Conservation (phyloP, 805 yeast genomes). For the Blastobotrys attinorum region DNA sequence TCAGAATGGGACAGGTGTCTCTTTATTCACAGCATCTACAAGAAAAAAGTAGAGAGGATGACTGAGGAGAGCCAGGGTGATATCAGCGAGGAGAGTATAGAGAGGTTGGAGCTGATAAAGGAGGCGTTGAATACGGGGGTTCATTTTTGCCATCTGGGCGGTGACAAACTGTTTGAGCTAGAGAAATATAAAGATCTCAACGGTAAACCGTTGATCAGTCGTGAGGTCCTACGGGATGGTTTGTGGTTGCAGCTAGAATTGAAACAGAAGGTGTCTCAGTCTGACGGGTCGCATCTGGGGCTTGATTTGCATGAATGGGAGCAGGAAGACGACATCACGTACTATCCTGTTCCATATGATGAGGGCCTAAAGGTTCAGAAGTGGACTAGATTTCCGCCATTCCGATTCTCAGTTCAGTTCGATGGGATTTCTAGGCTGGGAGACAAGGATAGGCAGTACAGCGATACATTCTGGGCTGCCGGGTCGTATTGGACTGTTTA, state of each 20-base stretch:
- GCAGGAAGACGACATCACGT: slow-evolving; percentile 28
- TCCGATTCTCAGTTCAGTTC: slow-evolving; percentile 46
- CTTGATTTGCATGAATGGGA: slow-evolving; percentile 13
- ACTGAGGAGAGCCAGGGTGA: slow-evolving; percentile 3
- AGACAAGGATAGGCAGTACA: slow-evolving; percentile 42
- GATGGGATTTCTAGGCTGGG: slow-evolving; percentile 38
- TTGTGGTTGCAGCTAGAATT: slow-evolving; percentile 42
- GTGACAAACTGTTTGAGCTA: slow-evolving; percentile 39
- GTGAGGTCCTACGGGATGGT: slow-evolving; percentile 37
- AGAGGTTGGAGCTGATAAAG: slow-evolving; percentile 1
- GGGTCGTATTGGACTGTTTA: slow-evolving; percentile 54
- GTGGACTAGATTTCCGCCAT: slow-evolving; percentile 41
- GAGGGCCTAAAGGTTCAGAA: slow-evolving; percentile 2
- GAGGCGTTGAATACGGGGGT: slow-evolving; percentile 35
- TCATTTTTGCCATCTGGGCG: slow-evolving; percentile 41
- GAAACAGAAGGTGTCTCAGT: slow-evolving; percentile 33
- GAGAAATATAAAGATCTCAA: slow-evolving; percentile 33
- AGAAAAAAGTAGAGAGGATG: background rate
- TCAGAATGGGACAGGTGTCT: slow-evolving; percentile 49
- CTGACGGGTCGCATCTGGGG: slow-evolving; percentile 22
- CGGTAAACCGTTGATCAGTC: slow-evolving; percentile 34
- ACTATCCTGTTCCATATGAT: slow-evolving; percentile 26
- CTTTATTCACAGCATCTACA: slow-evolving; percentile 36
- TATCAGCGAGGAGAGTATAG: background rate
- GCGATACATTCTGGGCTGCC: slow-evolving; percentile 50